A percentile compares a stretch with the other conserved stretches of the same genome.
Conservation (phyloP, 2,329 filamentous ascomycete genomes). For the Fusarium clavum region DNA sequence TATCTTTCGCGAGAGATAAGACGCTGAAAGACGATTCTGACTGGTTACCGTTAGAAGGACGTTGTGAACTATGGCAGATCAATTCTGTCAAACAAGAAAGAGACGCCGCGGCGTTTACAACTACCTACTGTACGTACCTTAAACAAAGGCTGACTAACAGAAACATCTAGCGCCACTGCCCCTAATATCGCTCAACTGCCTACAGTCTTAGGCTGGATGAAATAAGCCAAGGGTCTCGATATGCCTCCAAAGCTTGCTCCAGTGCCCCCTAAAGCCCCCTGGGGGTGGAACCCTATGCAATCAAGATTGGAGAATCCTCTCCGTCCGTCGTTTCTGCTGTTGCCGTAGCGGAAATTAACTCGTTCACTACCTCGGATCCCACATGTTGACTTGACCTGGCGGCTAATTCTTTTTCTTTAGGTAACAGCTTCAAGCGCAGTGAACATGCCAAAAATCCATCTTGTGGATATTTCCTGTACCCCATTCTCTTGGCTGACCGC, state of each 20-base stretch:
- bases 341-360: slow-evolving; percentile 1
- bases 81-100: neutral
- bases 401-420: slow-evolving; percentile 14
- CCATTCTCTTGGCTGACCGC: slow-evolving; percentile 15
- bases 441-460: neutral
- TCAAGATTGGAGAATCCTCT: slow-evolving; percentile 11
- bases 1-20: slow-evolving; percentile 14
- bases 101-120: slow-evolving; percentile 2
- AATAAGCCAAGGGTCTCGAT: slow-evolving; percentile 12
- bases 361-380: slow-evolving; percentile 1
- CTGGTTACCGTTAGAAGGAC: neutral
- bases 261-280: slow-evolving; percentile 3
- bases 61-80: neutral
- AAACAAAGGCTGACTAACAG: slow-evolving; percentile 21
- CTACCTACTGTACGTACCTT: neutral
- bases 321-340: slow-evolving; percentile 10
- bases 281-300: slow-evolving; percentile 10
- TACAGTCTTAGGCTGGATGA: neutral
- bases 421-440: neutral
- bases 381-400: slow-evolving; percentile 14
- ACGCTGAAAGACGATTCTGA: neutral
- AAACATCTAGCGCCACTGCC: slow-evolving; percentile 6
- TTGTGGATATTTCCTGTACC: slow-evolving; percentile 22
- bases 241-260: neutral
- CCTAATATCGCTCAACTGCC: neutral